Base-by-base conservation (phyloP, 1,139 yeast species). In the Kodamaea ohmeri region DNA sequence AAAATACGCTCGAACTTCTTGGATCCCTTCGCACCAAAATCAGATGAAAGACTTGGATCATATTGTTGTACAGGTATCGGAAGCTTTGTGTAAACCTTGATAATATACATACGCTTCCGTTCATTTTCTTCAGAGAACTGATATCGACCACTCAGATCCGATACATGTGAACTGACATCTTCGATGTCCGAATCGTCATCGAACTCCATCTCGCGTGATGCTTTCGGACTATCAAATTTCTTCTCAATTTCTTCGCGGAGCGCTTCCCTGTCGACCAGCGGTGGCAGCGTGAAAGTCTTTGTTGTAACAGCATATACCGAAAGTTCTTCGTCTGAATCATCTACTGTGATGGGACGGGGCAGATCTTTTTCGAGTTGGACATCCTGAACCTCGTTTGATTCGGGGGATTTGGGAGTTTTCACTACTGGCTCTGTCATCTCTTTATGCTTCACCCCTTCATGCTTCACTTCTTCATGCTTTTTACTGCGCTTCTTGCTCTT, bases 11-110 rank as follows among this genome's bases (percentile, higher is more conserved):
- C 44, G 37, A 58, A 58, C 22, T 48, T 45, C 40, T 61, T 63
- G 15, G 62, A 53, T 6, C 71, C 72, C 37, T 58, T 60, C 14
- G 63, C 53, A 8, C 63, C 62, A 39, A 65, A 62, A 29, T 61
- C 64, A 9, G 52, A 44, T 15, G 52, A 47, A 4, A 44, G 42
- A 6, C 29, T 36, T 3, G 51, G 36, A 8, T 40, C 38, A 9
- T 41, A 41, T 16, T 38, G 38, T 7, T 22, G 12, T 1, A 56
- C 58, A 3, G 26, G 26, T 4, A 47, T 41, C 1, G 58, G 54
- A 13, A 65, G 37, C 43, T 67, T 67, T 19, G 67, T 58, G 16
- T 52, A 49, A 1, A 68, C 58, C 36, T 53, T 48, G 4, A 69
- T 51, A 3, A 59, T 44, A 44, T 70, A 70, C 34, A 51, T 49